Evolutionary conservation across 495 filamentous ascomycete species (phyloP).

Genomic region (Podospora fimiseda): DNA sequence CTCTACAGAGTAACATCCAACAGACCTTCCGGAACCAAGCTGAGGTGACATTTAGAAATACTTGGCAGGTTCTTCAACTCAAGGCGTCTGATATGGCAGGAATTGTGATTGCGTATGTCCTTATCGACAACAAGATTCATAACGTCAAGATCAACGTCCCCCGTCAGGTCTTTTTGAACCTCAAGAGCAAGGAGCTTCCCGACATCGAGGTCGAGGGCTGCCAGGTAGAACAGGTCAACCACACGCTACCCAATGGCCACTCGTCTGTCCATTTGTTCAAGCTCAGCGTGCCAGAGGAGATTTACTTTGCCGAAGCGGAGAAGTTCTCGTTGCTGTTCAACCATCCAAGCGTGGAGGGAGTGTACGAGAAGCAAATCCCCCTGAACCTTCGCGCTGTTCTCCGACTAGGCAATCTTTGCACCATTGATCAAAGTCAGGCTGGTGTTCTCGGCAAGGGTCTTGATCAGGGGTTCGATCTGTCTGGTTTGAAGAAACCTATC

Average conservation of each 20-base stretch:
- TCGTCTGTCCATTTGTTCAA: constrained; percentile 91
- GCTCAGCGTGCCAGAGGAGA: constrained; percentile 79
- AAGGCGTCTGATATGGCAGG: constrained; percentile 73
- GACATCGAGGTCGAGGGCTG: constrained; percentile 85
- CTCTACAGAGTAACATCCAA: constrained; percentile 68
- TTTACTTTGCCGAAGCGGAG: constrained; percentile 73
- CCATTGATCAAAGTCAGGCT: constrained; percentile 83
- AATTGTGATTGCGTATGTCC: constrained; percentile 78
- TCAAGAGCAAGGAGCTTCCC: constrained; percentile 79
- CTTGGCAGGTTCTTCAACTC: constrained; percentile 92
- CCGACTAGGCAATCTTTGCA: constrained; percentile 86
- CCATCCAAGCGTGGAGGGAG: constrained; percentile 90
- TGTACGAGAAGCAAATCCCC: constrained; percentile 91
- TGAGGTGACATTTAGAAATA: constrained; percentile 78
- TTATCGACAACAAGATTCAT: constrained; percentile 91
- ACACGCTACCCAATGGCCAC: constrained; percentile 92
- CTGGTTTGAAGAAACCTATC: constrained; percentile 58
- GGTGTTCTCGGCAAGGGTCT: constrained; percentile 90
- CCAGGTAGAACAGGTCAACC: constrained; percentile 81
- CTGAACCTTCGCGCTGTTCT: constrained; percentile 77
- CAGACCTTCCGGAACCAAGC: constrained; percentile 87
- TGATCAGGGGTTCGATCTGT: constrained; percentile 88
- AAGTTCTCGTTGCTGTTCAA: constrained; percentile 79
- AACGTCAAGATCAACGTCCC: constrained; percentile 82
- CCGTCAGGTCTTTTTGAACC: constrained; percentile 82